phyloP scores from a whole-genome alignment of 2,329 filamentous ascomycete genomes.

The Lachnellula arida region DNA sequence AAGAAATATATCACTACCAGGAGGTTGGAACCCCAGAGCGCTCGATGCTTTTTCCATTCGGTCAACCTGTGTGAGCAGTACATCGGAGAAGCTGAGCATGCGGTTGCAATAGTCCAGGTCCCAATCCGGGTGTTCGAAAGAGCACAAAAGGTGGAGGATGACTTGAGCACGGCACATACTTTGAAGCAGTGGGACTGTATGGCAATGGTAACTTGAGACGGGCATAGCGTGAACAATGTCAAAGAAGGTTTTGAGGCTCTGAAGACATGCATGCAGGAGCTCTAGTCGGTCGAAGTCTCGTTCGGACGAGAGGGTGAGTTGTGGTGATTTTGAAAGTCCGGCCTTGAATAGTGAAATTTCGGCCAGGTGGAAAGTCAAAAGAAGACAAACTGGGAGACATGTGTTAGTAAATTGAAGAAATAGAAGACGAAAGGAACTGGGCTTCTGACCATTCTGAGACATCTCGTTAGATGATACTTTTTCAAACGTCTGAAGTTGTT shows the following conservation, averaged over 20 bases:
- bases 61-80: conserved; percentile 31
- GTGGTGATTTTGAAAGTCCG: conserved; percentile 11
- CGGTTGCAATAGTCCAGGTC: conserved; percentile 34
- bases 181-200: conserved; percentile 22
- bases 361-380: conserved; percentile 4
- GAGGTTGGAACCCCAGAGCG: not conserved
- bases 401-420: not conserved
- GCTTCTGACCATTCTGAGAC: conserved; percentile 11
- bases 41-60: conserved; percentile 22
- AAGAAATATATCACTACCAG: conserved; percentile 8
- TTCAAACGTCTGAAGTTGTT: conserved; percentile 8
- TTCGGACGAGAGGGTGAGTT: not conserved
- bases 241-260: conserved; percentile 13
- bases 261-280: conserved; percentile 15
- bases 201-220: conserved; percentile 4
- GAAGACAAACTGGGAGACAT: conserved; percentile 5
- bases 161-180: conserved; percentile 32
- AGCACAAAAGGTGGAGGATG: conserved; percentile 35
- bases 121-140: conserved; percentile 36
- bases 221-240: conserved; percentile 11
- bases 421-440: too few species aligned
- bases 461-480: not conserved
- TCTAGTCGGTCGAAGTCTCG: conserved; percentile 16
- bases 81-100: conserved; percentile 29
- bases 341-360: conserved; percentile 14